These are phyloP conservation scores for Agaricus blazei DNA, from an alignment of 768 basidiomycete genomes.

Conservation along the genomic window DNA sequence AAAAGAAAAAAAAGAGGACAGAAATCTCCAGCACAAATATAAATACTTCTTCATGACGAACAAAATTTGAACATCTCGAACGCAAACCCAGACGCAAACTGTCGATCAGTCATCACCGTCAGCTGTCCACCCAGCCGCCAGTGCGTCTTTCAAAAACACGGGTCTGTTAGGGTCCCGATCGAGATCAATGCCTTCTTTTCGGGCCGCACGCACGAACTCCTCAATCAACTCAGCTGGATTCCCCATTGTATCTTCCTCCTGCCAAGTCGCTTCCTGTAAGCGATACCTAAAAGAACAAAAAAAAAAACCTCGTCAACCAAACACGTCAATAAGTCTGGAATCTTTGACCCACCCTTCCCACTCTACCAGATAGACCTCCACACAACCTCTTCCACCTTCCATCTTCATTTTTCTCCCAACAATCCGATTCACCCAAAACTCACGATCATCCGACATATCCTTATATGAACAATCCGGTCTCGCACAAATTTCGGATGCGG, in stretches of 20 bases:
- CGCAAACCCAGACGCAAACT: not conserved
- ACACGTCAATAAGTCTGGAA: not conserved
- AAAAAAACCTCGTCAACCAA: not conserved
- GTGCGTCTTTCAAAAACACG: conserved; percentile 26
- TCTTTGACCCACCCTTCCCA: conserved; percentile 29
- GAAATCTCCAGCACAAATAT: too few relatives aligned
- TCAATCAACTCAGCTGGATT: conserved; percentile 24
- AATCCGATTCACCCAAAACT: conserved; percentile 28
- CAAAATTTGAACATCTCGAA: not conserved
- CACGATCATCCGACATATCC: not conserved
- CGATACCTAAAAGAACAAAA: conserved; percentile 21
- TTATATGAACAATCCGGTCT: conserved; percentile 24
- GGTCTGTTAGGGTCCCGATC: conserved; percentile 17
- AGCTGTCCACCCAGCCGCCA: conserved; percentile 17
- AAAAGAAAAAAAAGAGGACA: not conserved
- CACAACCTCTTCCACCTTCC: conserved; percentile 14
- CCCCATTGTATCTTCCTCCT: conserved; percentile 22
- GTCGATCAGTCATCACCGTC: not conserved
- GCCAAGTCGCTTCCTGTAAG: conserved; percentile 28
- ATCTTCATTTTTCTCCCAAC: conserved; percentile 22
- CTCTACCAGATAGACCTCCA: conserved; percentile 25
- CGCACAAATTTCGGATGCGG: conserved; percentile 11
- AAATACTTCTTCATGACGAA: not conserved
- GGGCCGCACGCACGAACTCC: conserved; percentile 21
- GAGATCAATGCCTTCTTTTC: conserved; percentile 19